phyloP scores from a whole-genome alignment of 2,329 filamentous ascomycete genomes.

The Chrysoporthe cubensis region DNA sequence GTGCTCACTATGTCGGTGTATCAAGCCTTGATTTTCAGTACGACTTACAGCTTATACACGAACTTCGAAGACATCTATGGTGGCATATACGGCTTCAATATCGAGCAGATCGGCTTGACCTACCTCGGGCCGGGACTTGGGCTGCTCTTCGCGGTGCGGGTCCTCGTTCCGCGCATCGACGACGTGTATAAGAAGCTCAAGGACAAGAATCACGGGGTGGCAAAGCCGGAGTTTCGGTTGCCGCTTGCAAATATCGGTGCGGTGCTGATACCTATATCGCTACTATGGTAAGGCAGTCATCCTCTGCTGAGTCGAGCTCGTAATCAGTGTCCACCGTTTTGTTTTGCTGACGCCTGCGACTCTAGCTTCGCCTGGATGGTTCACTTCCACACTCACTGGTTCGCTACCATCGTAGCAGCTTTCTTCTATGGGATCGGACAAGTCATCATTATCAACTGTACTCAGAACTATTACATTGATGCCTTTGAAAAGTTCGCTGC shows the following conservation, averaged over 20 bases:
- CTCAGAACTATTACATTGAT: constrained; percentile 58
- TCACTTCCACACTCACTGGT: constrained; percentile 36
- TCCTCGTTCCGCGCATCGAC: constrained; percentile 23
- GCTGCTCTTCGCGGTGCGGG: constrained; percentile 19
- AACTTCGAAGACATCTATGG: constrained; percentile 25
- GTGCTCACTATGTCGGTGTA: constrained; percentile 23
- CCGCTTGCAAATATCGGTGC: constrained; percentile 25
- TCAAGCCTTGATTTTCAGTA: constrained; percentile 23
- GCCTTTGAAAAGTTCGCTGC: constrained; percentile 41
- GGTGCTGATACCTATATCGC: constrained; percentile 46
- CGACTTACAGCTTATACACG: constrained; percentile 22
- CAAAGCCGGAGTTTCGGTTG: constrained; percentile 23
- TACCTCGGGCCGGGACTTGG: constrained; percentile 22
- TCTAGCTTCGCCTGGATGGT: constrained; percentile 34
- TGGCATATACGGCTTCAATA: constrained; percentile 22
- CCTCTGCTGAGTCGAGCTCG: neutral
- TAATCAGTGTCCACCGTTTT: neutral
- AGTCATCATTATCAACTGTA: constrained; percentile 54
- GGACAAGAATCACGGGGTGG: constrained; percentile 15
- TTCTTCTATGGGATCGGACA: constrained; percentile 54
- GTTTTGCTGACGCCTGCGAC: neutral
- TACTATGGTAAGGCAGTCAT: constrained; percentile 30
- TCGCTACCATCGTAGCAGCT: constrained; percentile 52
- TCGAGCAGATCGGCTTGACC: constrained; percentile 21
- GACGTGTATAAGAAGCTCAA: constrained; percentile 22